Conservation (phyloP, 2,329 filamentous ascomycete species). For the Trichophyton rubrum region DNA sequence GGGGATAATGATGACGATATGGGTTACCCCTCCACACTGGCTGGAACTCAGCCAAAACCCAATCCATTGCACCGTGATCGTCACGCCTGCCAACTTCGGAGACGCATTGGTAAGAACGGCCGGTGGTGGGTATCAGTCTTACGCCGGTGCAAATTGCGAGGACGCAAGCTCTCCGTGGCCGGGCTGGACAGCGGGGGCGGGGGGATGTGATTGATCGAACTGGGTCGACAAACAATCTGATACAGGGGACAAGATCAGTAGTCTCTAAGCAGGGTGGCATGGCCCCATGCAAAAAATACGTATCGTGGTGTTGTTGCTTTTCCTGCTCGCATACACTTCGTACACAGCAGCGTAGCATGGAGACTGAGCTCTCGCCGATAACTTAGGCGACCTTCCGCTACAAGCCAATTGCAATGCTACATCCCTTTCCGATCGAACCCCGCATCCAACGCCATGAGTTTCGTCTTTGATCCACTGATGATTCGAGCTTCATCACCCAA, state of each 20-base stretch:
- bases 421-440: slow-evolving; percentile 1
- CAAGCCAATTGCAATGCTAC: neutral
- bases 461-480: neutral
- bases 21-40: neutral
- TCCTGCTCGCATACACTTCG: neutral
- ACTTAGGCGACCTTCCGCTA: neutral
- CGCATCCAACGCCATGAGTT: neutral
- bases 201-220: slow-evolving; percentile 3
- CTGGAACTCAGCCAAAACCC: neutral
- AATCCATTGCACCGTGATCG: slow-evolving; percentile 3
- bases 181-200: neutral
- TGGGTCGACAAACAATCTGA: neutral
- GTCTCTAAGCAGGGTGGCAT: neutral
- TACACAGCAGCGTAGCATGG: neutral
- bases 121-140: neutral
- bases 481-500: neutral
- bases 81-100: slow-evolving; percentile 4
- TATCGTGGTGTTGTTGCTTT: neutral
- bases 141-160: neutral
- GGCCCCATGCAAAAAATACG: neutral
- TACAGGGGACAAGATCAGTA: neutral
- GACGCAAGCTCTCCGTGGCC: neutral
- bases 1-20: neutral
- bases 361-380: neutral
- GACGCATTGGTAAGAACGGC: neutral